A percentile compares a stretch with the other conserved stretches of the same genome.
These are phyloP conservation scores for Bipolaris cookei DNA, from an alignment of 2,329 filamentous ascomycete species.

Conservation along the genomic window DNA sequence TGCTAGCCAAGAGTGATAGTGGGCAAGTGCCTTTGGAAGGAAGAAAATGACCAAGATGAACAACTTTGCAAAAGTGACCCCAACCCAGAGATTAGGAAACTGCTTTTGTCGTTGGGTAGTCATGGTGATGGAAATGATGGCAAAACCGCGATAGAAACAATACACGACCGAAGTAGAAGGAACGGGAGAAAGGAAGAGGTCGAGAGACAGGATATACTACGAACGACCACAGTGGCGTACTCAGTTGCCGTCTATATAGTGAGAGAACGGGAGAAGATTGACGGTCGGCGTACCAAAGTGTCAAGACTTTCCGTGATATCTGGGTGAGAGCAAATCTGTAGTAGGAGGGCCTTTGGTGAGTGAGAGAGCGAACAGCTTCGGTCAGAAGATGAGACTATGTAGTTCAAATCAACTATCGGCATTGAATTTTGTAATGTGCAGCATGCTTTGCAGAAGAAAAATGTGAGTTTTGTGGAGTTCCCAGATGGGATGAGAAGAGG, in stretches of 20 bases:
- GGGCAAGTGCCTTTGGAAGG: slow-evolving; percentile 6
- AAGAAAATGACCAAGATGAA: neutral
- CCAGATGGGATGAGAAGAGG: slow-evolving; percentile 2
- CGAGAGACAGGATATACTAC: neutral
- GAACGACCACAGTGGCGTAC: neutral
- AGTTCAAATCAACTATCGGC: neutral
- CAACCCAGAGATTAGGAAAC: neutral
- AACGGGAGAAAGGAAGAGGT: slow-evolving; percentile 1
- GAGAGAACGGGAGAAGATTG: slow-evolving; percentile 12
- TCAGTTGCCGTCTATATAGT: slow-evolving; percentile 7
- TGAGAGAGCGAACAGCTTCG: slow-evolving; percentile 6
- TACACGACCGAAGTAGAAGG: neutral
- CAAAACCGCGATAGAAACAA: neutral
- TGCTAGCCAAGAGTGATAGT: slow-evolving; percentile 25
- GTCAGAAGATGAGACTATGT: neutral
- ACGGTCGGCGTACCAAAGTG: slow-evolving; percentile 8
- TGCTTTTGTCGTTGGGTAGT: neutral
- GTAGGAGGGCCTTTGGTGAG: slow-evolving; percentile 19
- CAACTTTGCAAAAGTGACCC: neutral
- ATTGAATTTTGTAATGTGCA: neutral
- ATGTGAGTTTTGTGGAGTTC: slow-evolving; percentile 8
- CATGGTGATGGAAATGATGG: neutral
- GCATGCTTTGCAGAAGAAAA: neutral
- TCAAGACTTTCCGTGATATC: slow-evolving; percentile 6
- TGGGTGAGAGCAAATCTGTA: slow-evolving; percentile 25